Evolutionary conservation across 1,284 basidiomycete genomes (phyloP), one percentile per base, ranked within the genome.

Genomic region (Xerocomus nothofagi): DNA sequence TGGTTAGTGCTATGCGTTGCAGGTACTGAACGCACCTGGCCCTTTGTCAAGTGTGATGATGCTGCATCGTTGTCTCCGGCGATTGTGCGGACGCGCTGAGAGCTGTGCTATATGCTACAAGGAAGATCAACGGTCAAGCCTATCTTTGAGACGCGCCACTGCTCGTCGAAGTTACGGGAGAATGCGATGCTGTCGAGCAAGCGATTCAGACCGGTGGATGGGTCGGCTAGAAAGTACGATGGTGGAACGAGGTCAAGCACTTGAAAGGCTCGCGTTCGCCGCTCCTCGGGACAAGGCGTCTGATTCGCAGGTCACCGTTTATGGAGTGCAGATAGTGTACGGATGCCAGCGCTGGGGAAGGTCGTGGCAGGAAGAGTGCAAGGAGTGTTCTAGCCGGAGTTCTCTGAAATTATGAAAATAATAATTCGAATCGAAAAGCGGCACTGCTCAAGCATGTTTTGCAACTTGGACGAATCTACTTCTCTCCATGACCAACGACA

Each of bases 381-480:
- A 68, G 62, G 57, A 64, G 58, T 54, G 46, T 66, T 60, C 41
- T 60, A 67, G 59, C 62, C 61, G 58, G 63, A 56, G 52, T 67
- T 65, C 53, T 54, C 52, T 62, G 55, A 60, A 66, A 68, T 65
- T 63, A 50, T 44, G 52, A 51, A 57, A 63, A 62, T 50, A 65
- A 67, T 53, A 67, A 65, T 64, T 65, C 64, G 51, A 53, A 58
- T 67, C 55, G 51, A 65, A 58, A 50, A 49, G 52, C 54, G 26
- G 53, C 44, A 44, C 46, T 42, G 39, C 44, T 45, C 39, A 23
- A 31, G 44, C 50, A 41, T 27, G 47, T 43, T 24, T 50, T 39
- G 38, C 37, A 31, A 42, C 49, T 49, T 30, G 50, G 39, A 61
- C 40, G 55, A 30, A 33, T 50, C 39, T 37, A 14, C n/a, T 15